Evolutionary conservation across 129 eudicot genomes (phyloP), one percentile per base, ranked within the genome.

Genomic region (Erigeron canadensis): DNA sequence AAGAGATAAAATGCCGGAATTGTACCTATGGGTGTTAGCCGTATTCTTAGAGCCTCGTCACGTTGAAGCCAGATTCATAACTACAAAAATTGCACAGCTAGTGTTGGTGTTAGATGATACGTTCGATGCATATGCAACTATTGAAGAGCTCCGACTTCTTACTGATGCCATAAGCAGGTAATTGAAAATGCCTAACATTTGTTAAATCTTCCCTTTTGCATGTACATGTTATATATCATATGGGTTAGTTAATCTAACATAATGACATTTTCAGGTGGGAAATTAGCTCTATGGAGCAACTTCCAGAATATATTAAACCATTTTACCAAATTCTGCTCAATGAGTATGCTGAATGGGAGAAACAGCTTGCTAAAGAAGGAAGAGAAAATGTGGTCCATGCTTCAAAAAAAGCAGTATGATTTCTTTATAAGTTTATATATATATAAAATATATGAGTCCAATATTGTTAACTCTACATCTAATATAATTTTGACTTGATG

Each of bases 101-200:
- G 3, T 28, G 39, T 5, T 58, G n/a, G 34, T 58, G 12, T 28
- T 58, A 58, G 64, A 58, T 58, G 64, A 58, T 9, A 58, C 42
- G 23, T 23, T 9, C 11, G 64, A 58, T 5, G 8, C 64, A 19
- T 7, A 58, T 58, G 64, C 64, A 21, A 58, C 64, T 22, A 58
- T 58, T 28, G 64, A 58, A 19, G 64, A 58, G 64, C 22, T 18
- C 3, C 64, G 64, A 18, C 64, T 58, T 58, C 17, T 58, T 3
- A 58, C 64, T 5, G 64, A 58, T 58, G 64, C 64, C 5, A 6
- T 58, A 58, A 23, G 11, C 11, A 23, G 64, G 64, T 57, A 57
- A n/a, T n/a, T n/a, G n/a, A n/a, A n/a, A n/a, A n/a, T n/a, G n/a
- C n/a, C n/a, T n/a, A n/a, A n/a, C n/a, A n/a, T n/a, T n/a, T n/a